Percentiles rank a stretch among this genome's conserved stretches.
These are phyloP conservation scores for Ascochyta viciae-villosae DNA, from an alignment of 2,329 filamentous ascomycete genomes.

Conservation along the genomic window DNA sequence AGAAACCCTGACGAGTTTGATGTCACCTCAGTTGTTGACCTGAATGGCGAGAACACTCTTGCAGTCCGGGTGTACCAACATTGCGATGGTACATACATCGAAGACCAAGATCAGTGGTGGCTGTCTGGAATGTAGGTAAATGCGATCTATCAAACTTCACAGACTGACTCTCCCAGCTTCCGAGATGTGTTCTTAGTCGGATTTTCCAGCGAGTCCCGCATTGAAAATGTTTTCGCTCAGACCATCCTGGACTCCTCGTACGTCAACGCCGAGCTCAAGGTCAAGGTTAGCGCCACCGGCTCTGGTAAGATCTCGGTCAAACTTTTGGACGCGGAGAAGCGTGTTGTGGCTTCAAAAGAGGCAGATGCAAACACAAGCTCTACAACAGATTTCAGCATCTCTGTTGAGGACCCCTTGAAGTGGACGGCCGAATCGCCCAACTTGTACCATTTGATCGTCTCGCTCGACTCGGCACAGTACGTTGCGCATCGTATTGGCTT, in stretches of 20 bases:
- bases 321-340: constrained; percentile 54
- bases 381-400: constrained; percentile 45
- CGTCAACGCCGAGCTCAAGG: constrained; percentile 58
- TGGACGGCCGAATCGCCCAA: constrained; percentile 74
- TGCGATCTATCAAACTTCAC: neutral
- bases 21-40: constrained; percentile 60
- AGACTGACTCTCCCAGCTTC: constrained; percentile 61
- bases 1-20: constrained; percentile 76
- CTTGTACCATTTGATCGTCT: constrained; percentile 63
- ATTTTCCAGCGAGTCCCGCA: constrained; percentile 59
- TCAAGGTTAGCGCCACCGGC: constrained; percentile 54
- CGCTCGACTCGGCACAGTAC: constrained; percentile 50
- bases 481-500: constrained; percentile 67
- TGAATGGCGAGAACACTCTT: constrained; percentile 60
- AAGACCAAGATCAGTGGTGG: constrained; percentile 75
- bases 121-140: constrained; percentile 58
- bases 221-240: constrained; percentile 66
- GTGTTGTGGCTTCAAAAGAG: constrained; percentile 21
- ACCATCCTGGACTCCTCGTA: constrained; percentile 62
- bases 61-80: constrained; percentile 74
- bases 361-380: constrained; percentile 23
- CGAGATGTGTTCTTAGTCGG: constrained; percentile 69
- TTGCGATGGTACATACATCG: constrained; percentile 73
- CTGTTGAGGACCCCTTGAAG: constrained; percentile 63
- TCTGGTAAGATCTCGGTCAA: constrained; percentile 52